phyloP scores from a whole-genome alignment of 495 filamentous ascomycete species.

The Halenospora varia region DNA sequence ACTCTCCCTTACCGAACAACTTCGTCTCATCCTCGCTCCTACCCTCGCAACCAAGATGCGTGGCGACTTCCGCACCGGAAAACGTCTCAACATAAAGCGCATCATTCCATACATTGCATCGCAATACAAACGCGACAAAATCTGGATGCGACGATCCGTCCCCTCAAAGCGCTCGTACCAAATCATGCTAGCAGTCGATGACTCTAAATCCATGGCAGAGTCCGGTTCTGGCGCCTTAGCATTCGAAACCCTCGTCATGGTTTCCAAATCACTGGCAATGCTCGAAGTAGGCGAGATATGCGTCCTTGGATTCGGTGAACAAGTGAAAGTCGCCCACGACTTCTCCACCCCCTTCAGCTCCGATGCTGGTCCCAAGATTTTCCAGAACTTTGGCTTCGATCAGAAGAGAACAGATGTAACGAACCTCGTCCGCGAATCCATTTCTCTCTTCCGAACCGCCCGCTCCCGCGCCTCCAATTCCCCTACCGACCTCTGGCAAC shows the following conservation, averaged over 20 bases:
- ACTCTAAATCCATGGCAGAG: slow-evolving; percentile 87
- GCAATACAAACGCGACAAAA: slow-evolving; percentile 97
- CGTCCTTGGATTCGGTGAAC: slow-evolving; percentile 83
- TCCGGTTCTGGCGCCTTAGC: slow-evolving; percentile 66
- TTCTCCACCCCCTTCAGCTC: slow-evolving; percentile 79
- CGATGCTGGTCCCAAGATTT: slow-evolving; percentile 75
- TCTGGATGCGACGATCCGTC: slow-evolving; percentile 93
- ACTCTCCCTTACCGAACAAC: slow-evolving; percentile 82
- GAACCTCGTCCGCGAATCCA: slow-evolving; percentile 68
- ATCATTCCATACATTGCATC: slow-evolving; percentile 99
- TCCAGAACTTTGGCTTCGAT: slow-evolving; percentile 82
- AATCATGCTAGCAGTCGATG: slow-evolving; percentile 95
- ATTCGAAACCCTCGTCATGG: slow-evolving; percentile 87
- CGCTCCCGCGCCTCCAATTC: slow-evolving; percentile 50
- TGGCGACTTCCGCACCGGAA: slow-evolving; percentile 95
- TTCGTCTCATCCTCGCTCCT: slow-evolving; percentile 90
- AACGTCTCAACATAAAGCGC: slow-evolving; percentile 96
- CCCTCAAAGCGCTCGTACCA: slow-evolving; percentile 94
- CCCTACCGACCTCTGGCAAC: slow-evolving; percentile 90
- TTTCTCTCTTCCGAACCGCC: slow-evolving; percentile 77
- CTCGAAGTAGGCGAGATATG: slow-evolving; percentile 90
- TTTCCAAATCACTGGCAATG: slow-evolving; percentile 79
- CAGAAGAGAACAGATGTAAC: slow-evolving; percentile 82
- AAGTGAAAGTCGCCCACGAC: slow-evolving; percentile 82
- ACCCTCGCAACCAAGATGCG: slow-evolving; percentile 94